Conservation (phyloP, 108 stramenopile species). For the Nannochloropsis granulata region DNA sequence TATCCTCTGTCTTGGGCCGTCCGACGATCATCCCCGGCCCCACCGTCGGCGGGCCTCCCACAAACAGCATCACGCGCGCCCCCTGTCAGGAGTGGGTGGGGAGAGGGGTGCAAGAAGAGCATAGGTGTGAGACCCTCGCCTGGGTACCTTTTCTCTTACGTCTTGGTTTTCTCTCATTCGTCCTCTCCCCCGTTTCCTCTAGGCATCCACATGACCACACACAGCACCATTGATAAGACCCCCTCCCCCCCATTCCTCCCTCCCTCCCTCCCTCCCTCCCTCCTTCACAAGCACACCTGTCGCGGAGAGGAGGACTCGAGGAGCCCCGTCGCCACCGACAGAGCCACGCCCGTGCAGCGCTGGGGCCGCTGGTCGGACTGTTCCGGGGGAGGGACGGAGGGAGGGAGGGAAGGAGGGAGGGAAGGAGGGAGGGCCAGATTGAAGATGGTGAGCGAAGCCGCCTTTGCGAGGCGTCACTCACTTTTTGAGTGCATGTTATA, state of each 20-base stretch:
- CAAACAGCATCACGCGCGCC: slow-evolving; percentile 87
- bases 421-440: neutral
- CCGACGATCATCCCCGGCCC: slow-evolving; percentile 85
- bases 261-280: neutral
- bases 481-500: no score
- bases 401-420: neutral
- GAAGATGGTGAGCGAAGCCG: no score
- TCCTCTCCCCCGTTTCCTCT: no score
- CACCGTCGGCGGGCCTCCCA: slow-evolving; percentile 85
- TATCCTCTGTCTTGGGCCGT: slow-evolving; percentile 46
- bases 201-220: no score
- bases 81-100: slow-evolving; percentile 35
- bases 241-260: neutral
- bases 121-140: neutral
- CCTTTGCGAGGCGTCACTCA: no score
- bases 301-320: slow-evolving; percentile 77
- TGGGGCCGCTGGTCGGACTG: slow-evolving; percentile 57
- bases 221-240: no score
- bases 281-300: slow-evolving; percentile 6
- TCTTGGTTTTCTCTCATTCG: no score
- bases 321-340: slow-evolving; percentile 66
- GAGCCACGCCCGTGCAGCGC: slow-evolving; percentile 73
- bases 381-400: neutral
- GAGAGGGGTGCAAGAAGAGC: neutral
- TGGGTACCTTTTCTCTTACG: no score